A percentile compares a stretch with the other conserved stretches of the same genome.
phyloP scores from a whole-genome alignment of 225 moss, liverwort and hornwort species.

The Sphagnum contortum region DNA sequence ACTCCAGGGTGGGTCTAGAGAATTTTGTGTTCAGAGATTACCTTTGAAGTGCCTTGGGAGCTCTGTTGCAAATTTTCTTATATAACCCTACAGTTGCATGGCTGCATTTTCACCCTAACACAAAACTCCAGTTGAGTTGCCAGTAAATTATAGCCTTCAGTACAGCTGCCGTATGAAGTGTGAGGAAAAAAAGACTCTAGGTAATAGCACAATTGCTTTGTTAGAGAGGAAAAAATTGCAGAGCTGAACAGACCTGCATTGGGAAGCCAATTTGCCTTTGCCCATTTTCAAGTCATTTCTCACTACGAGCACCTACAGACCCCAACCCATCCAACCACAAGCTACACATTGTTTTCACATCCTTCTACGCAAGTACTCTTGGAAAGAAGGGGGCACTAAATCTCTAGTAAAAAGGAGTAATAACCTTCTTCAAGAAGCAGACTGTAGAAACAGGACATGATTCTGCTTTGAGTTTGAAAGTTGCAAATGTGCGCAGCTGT shows the following conservation, averaged over 20 bases:
- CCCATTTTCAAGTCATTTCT: constrained; percentile 72
- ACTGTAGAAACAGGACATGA: too few species aligned
- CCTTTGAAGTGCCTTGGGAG: constrained; percentile 84
- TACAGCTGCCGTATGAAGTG: too few species aligned
- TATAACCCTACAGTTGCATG: constrained; percentile 94
- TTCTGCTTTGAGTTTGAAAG: too few species aligned
- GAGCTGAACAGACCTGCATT: constrained; percentile 35
- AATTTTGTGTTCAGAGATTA: constrained; percentile 7
- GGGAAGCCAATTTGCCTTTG: constrained; percentile 63
- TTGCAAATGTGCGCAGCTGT: too few species aligned
- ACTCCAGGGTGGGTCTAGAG: too few species aligned
- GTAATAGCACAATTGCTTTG: too few species aligned
- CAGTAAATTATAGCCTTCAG: too few species aligned
- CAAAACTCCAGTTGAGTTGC: too few species aligned
- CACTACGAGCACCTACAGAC: constrained; percentile 42
- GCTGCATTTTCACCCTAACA: constrained; percentile 20
- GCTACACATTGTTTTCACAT: constrained; percentile 5
- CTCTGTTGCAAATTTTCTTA: constrained; percentile 80
- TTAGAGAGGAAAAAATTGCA: too few species aligned
- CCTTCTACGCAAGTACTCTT: constrained; percentile 21
- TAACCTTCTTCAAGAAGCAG: constrained; percentile 5
- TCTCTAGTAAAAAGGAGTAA: constrained; percentile 3
- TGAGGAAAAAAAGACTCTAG: too few species aligned
- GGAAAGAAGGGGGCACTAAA: too few species aligned
- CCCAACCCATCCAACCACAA: too few species aligned